Evolutionary conservation across 176 grass and related monocot species (phyloP).

Genomic region (Cymbopogon citratus): DNA sequence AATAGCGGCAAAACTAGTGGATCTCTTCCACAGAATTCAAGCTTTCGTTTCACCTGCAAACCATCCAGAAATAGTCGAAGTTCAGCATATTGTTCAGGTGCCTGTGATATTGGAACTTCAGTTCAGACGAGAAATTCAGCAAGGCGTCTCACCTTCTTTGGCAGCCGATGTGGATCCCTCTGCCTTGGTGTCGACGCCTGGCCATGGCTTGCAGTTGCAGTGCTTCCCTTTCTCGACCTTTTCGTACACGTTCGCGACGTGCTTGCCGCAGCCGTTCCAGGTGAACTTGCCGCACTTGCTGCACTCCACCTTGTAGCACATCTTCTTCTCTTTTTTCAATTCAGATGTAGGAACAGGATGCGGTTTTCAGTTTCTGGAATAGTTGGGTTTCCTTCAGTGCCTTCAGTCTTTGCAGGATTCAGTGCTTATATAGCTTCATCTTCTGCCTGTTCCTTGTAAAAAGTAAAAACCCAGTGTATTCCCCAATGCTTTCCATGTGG

Average conservation of each 20-base stretch:
- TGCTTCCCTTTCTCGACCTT: constrained; percentile 50
- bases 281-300: constrained; percentile 47
- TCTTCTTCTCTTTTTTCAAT: background rate
- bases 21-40: background rate
- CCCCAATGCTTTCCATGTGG: background rate
- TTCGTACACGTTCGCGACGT: constrained; percentile 1
- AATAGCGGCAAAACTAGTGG: background rate
- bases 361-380: background rate
- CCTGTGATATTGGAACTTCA: background rate
- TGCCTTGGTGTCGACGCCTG: constrained; percentile 1
- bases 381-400: background rate
- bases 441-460: background rate
- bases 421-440: constrained; percentile 16
- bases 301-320: constrained; percentile 51
- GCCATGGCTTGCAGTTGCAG: constrained; percentile 47
- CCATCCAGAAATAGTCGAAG: background rate
- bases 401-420: background rate
- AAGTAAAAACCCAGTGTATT: background rate
- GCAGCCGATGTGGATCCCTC: background rate
- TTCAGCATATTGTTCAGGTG: background rate
- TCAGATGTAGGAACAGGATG: background rate
- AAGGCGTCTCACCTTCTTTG: constrained; percentile 7
- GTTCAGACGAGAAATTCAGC: background rate
- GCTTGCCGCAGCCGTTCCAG: constrained; percentile 48
- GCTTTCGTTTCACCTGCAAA: constrained; percentile 33